Conservation (phyloP, 2,329 filamentous ascomycete species). For the Botrytis fragariae region DNA sequence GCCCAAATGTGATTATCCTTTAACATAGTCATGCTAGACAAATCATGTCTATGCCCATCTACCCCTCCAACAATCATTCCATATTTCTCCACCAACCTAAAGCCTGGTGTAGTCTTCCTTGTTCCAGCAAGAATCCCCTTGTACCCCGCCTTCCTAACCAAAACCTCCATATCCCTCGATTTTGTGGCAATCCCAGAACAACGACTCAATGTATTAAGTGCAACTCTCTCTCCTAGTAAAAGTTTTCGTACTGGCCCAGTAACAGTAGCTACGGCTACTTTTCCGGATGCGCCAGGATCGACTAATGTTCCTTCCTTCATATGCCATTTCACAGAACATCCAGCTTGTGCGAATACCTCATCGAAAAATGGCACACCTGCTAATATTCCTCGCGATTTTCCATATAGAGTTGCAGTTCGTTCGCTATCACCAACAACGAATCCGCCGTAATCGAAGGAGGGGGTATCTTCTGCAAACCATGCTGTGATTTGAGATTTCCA, state of each 20-base stretch:
- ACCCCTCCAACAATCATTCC: conserved; percentile 93
- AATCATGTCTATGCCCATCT: conserved; percentile 86
- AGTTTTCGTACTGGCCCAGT: conserved; percentile 72
- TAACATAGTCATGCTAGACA: conserved; percentile 95
- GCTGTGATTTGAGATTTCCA: conserved; percentile 77
- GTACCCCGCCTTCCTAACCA: conserved; percentile 68
- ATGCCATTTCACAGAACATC: conserved; percentile 90
- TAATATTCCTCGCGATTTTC: conserved; percentile 73
- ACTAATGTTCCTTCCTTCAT: conserved; percentile 71
- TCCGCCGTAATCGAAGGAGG: conserved; percentile 93
- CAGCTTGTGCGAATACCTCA: conserved; percentile 86
- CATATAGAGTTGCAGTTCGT: conserved; percentile 64
- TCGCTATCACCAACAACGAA: conserved; percentile 82
- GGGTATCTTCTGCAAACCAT: conserved; percentile 96
- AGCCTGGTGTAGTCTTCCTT: conserved; percentile 94
- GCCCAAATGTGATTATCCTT: conserved; percentile 99
- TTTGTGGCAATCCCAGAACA: conserved; percentile 88
- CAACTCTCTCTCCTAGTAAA: conserved; percentile 89
- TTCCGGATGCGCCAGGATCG: conserved; percentile 51
- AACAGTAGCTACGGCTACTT: conserved; percentile 73
- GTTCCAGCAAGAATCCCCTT: conserved; percentile 86
- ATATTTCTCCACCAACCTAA: conserved; percentile 95
- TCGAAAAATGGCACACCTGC: conserved; percentile 94
- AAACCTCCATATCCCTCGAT: conserved; percentile 53
- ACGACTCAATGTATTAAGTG: conserved; percentile 82